A percentile compares a stretch with the other conserved stretches of the same genome.
Conservation (phyloP, 2,329 filamentous ascomycete species). For the Akanthomyces dipterigenus region DNA sequence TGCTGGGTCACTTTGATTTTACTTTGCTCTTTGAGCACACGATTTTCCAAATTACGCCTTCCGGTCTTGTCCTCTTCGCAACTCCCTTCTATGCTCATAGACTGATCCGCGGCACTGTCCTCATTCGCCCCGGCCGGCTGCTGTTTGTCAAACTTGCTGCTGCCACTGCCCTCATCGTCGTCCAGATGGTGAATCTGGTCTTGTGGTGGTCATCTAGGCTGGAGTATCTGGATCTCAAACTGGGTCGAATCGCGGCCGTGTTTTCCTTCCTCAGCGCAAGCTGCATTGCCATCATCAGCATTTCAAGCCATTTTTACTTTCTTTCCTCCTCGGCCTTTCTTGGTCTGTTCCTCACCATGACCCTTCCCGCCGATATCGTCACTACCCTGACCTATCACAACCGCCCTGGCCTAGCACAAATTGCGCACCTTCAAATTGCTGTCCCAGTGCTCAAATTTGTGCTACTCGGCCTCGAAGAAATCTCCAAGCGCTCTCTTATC, state of each 20-base stretch:
- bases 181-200: constrained; percentile 20
- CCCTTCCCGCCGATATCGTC: constrained; percentile 27
- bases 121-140: constrained; percentile 3
- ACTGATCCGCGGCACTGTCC: neutral
- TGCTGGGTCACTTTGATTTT: neutral
- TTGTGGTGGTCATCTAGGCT: constrained; percentile 20
- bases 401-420: constrained; percentile 16
- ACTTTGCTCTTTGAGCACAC: neutral
- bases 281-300: constrained; percentile 23
- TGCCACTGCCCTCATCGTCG: accelerated
- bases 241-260: constrained; percentile 19
- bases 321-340: constrained; percentile 26
- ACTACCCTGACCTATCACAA: constrained; percentile 27
- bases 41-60: neutral
- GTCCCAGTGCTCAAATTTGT: constrained; percentile 21
- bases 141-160: constrained; percentile 18
- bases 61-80: neutral
- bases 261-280: constrained; percentile 23
- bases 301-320: constrained; percentile 25
- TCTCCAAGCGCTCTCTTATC: constrained; percentile 18
- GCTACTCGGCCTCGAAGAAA: constrained; percentile 26
- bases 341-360: constrained; percentile 24
- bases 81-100: neutral
- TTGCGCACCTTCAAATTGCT: constrained; percentile 22
- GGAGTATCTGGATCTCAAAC: constrained; percentile 15